A percentile compares a stretch with the other conserved stretches of the same genome.
Conservation (phyloP, 768 basidiomycete species). For the Pisolithus sp. region DNA sequence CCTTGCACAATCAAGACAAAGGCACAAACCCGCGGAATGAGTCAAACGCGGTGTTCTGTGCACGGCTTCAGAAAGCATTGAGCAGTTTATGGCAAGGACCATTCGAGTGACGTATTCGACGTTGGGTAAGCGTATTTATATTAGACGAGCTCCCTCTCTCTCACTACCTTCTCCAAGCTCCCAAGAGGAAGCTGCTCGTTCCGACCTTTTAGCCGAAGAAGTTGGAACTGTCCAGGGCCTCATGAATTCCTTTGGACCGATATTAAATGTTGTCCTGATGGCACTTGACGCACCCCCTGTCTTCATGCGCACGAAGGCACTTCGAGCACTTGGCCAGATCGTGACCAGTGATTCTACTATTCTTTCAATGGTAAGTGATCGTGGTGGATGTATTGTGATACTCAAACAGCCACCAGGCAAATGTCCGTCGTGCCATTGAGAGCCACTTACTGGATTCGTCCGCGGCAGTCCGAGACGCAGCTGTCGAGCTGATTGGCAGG, state of each 20-base stretch:
- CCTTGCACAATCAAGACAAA: constrained; percentile 40
- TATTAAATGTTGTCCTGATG: constrained; percentile 70
- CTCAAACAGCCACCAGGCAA: constrained; percentile 39
- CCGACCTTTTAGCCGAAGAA: constrained; percentile 67
- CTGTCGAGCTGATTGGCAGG: constrained; percentile 96
- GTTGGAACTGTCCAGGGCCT: constrained; percentile 73
- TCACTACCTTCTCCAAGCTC: constrained; percentile 36
- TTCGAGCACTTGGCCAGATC: constrained; percentile 84
- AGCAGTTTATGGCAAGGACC: constrained; percentile 70
- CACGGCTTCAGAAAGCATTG: constrained; percentile 55
- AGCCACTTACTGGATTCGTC: constrained; percentile 87
- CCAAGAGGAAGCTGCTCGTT: constrained; percentile 60
- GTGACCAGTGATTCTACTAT: constrained; percentile 85
- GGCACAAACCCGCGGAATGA: constrained; percentile 18
- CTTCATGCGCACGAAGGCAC: constrained; percentile 90
- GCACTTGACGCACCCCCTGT: constrained; percentile 83
- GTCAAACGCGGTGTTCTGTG: constrained; percentile 36
- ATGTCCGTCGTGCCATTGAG: constrained; percentile 83
- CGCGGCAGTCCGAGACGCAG: constrained; percentile 92
- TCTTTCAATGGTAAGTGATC: constrained; percentile 55
- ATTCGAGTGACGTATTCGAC: constrained; percentile 70
- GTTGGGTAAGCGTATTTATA: constrained; percentile 48
- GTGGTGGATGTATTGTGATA: neutral
- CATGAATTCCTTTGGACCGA: constrained; percentile 75
- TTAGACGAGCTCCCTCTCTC: neutral